phyloP scores from a whole-genome alignment of 2,329 filamentous ascomycete genomes.

The Xylariaceae sp. region DNA sequence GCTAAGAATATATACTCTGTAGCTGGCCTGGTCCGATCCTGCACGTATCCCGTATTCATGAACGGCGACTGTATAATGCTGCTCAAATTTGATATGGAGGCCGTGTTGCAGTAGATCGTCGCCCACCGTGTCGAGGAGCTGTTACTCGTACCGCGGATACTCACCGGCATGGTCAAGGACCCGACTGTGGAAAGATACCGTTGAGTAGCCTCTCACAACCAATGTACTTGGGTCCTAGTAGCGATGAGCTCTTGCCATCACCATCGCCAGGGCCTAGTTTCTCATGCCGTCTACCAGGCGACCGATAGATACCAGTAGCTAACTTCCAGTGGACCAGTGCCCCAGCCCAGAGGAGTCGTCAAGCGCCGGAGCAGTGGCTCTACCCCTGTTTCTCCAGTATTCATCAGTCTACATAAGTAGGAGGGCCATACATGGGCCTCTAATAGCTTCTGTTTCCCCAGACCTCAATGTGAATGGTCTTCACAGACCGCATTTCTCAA shows the following conservation, averaged over 20 bases:
- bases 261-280: too few species aligned
- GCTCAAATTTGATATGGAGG: neutral
- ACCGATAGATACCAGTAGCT: too few species aligned
- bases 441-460: too few species aligned
- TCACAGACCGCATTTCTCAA: conserved; percentile 1
- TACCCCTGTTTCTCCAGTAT: neutral
- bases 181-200: neutral
- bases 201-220: too few species aligned
- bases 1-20: too few species aligned
- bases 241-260: too few species aligned
- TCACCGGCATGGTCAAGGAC: neutral
- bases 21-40: neutral
- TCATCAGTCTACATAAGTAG: too few species aligned
- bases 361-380: neutral
- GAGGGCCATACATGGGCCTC: too few species aligned
- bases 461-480: too few species aligned
- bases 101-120: neutral
- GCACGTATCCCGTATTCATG: neutral
- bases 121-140: neutral
- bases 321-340: too few species aligned
- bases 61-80: neutral
- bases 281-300: too few species aligned
- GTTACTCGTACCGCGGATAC: neutral
- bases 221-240: too few species aligned
- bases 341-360: neutral